Conservation (phyloP, 164 flowering plant genomes). For the Kalanchoe fedtschenkoi region DNA sequence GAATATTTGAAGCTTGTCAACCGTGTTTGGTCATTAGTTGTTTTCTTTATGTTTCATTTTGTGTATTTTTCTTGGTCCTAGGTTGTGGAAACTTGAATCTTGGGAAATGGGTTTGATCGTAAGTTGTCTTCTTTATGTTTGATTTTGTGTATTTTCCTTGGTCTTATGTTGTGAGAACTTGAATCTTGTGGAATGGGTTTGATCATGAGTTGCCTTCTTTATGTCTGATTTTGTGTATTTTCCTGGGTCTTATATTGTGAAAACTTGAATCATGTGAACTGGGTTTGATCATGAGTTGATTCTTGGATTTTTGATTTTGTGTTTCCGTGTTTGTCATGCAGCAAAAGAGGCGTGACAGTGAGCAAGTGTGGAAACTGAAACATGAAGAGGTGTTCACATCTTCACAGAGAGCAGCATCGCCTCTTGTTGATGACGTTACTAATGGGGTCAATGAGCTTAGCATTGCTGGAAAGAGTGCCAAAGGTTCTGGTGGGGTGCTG, state of each 20-base stretch:
- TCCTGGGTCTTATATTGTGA: too few relatives aligned
- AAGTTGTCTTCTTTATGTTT: too few relatives aligned
- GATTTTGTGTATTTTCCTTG: background rate
- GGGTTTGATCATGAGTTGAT: background rate
- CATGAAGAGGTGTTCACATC: conserved; percentile 14
- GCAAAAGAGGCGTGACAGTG: conserved; percentile 23
- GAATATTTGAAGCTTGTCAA: too few relatives aligned
- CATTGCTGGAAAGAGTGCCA: conserved; percentile 22
- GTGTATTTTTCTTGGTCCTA: too few relatives aligned
- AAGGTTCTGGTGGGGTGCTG: conserved; percentile 13
- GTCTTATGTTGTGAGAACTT: too few relatives aligned
- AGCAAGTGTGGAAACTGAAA: conserved; percentile 34
- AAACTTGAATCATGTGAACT: too few relatives aligned
- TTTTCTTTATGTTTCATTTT: too few relatives aligned
- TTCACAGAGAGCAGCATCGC: conserved; percentile 9
- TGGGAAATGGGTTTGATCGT: too few relatives aligned
- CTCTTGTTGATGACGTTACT: conserved; percentile 20
- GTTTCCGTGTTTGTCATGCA: conserved; percentile 14
- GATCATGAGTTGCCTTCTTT: too few relatives aligned
- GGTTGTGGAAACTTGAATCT: too few relatives aligned
- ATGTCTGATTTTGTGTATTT: background rate
- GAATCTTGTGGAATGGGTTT: too few relatives aligned
- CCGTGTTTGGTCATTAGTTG: too few relatives aligned
- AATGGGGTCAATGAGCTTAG: conserved; percentile 20
- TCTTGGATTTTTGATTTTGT: background rate